Evolutionary conservation across 495 filamentous ascomycete species (phyloP).

Genomic region (Mycothermus thermophilus): DNA sequence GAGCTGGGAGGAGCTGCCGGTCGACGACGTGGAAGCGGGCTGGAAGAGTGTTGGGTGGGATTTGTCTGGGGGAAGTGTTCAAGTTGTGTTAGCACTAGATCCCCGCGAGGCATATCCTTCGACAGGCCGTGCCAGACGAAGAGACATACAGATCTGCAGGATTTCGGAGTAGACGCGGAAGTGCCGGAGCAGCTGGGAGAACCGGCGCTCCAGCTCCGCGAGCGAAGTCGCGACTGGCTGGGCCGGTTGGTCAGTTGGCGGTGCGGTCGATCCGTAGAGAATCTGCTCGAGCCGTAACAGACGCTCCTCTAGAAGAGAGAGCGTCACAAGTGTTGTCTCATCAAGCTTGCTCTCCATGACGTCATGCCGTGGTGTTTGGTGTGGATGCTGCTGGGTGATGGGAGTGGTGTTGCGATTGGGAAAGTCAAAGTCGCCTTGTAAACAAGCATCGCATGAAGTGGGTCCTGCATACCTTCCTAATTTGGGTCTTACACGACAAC

Average conservation of each 20-base stretch:
- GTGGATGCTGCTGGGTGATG: neutral
- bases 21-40: slow-evolving; percentile 13
- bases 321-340: slow-evolving; percentile 44
- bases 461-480: no score
- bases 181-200: slow-evolving; percentile 23
- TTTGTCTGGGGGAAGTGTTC: slow-evolving; percentile 20
- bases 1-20: no score
- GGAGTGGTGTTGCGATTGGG: no score
- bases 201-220: slow-evolving; percentile 46
- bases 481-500: no score
- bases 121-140: no score
- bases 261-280: slow-evolving; percentile 42
- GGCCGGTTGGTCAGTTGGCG: slow-evolving; percentile 24
- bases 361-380: slow-evolving; percentile 4
- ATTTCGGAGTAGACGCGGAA: slow-evolving; percentile 34
- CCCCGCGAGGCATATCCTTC: no score
- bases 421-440: no score
- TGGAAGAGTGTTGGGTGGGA: slow-evolving; percentile 36
- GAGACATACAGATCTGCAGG: slow-evolving; percentile 36
- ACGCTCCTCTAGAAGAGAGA: slow-evolving; percentile 64
- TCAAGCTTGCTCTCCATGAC: slow-evolving; percentile 36
- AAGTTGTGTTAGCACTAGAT: slow-evolving; percentile 1
- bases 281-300: slow-evolving; percentile 61
- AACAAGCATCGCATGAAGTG: no score
- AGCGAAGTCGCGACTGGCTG: slow-evolving; percentile 40